These are phyloP conservation scores for Yamadazyma taylorii DNA, from an alignment of 1,139 yeast species.

Conservation along the genomic window DNA sequence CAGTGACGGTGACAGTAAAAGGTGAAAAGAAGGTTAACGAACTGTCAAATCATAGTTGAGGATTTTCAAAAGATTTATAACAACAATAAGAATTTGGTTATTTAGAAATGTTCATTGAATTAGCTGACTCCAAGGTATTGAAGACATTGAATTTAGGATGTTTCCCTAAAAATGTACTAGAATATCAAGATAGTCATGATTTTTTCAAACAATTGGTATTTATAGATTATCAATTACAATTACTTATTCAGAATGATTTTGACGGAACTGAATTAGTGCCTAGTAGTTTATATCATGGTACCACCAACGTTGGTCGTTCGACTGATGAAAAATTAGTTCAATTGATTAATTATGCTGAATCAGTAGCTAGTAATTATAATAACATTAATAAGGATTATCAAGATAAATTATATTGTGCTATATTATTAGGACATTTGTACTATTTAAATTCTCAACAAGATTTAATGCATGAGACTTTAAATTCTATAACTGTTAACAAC, in stretches of 20 bases:
- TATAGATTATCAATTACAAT: conserved; percentile 42
- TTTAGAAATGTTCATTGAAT: conserved; percentile 16
- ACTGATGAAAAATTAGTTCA: conserved; percentile 28
- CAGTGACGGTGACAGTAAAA: too few species aligned
- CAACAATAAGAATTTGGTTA: neutral
- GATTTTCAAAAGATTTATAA: conserved; percentile 3
- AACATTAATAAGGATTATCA: conserved; percentile 25
- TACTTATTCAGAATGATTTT: conserved; percentile 34
- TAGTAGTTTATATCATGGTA: conserved; percentile 17
- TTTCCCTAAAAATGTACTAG: conserved; percentile 37
- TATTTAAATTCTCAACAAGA: conserved; percentile 29
- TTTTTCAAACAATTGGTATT: conserved; percentile 39
- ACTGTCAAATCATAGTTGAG: conserved; percentile 4
- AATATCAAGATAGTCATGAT: conserved; percentile 36
- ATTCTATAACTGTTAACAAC: conserved; percentile 18
- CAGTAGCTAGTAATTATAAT: conserved; percentile 30
- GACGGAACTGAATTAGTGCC: conserved; percentile 29
- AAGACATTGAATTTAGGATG: conserved; percentile 37
- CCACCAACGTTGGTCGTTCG: conserved; percentile 15
- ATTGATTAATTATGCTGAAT: conserved; percentile 30
- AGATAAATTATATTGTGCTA: conserved; percentile 36
- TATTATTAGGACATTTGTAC: conserved; percentile 38
- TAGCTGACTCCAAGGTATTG: conserved; percentile 10
- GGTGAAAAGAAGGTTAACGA: too few species aligned
- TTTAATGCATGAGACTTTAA: conserved; percentile 22